phyloP scores from a whole-genome alignment of 2,329 filamentous ascomycete genomes.

The Colletotrichum echinochloae region DNA sequence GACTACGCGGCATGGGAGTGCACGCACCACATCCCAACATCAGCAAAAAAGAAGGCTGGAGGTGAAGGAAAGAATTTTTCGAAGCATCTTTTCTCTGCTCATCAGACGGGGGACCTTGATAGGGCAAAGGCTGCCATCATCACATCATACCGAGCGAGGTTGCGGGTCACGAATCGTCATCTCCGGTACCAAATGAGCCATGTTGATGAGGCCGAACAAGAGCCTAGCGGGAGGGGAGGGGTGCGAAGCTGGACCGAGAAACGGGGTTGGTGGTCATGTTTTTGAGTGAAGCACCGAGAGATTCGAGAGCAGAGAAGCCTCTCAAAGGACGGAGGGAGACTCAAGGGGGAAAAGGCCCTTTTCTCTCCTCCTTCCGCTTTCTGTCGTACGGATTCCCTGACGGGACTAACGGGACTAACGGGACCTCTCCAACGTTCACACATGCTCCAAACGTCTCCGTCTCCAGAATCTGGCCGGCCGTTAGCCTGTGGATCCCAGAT shows the following conservation, averaged over 20 bases:
- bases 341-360: background rate
- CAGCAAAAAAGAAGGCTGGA: constrained; percentile 4
- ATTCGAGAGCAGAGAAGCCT: background rate
- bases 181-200: background rate
- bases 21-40: background rate
- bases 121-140: background rate
- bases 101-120: constrained; percentile 3
- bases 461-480: constrained; percentile 2
- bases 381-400: background rate
- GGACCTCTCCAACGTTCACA: background rate
- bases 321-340: background rate
- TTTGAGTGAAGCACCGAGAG: background rate
- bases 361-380: background rate
- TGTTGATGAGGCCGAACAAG: constrained; percentile 26
- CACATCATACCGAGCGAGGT: background rate
- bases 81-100: constrained; percentile 6
- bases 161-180: constrained; percentile 11
- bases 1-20: background rate
- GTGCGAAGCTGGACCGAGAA: background rate
- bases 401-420: background rate
- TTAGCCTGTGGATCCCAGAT: background rate
- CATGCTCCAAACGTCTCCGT: background rate
- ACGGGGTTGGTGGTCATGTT: background rate
- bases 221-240: constrained; percentile 3
- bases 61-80: constrained; percentile 19